Conservation (phyloP, 768 basidiomycete genomes). For the Tricholoma furcatifolium region DNA sequence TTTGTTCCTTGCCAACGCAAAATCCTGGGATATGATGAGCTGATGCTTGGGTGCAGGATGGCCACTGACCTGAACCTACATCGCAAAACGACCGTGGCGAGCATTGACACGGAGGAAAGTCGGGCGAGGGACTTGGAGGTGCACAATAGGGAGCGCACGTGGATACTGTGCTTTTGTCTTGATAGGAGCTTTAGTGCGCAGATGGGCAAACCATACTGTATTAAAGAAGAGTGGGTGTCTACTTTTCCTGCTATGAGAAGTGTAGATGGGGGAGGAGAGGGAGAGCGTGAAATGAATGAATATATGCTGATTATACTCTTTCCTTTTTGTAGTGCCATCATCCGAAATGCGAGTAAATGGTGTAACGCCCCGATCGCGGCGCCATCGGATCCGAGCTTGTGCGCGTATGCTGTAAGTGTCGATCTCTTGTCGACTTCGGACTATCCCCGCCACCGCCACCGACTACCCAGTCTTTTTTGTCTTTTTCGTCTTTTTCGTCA, state of each 20-base stretch:
- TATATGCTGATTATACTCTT: no score
- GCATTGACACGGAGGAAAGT: constrained; percentile 75
- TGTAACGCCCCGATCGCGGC: constrained; percentile 61
- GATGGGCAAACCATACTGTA: constrained; percentile 94
- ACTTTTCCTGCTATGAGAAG: no score
- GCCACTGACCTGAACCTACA: constrained; percentile 95
- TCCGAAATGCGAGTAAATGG: constrained; percentile 81
- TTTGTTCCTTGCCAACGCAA: neutral
- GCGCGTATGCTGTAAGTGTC: constrained; percentile 70
- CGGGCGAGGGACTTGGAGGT: constrained; percentile 79
- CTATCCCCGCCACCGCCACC: neutral
- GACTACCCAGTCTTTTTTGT: neutral
- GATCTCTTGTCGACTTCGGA: neutral
- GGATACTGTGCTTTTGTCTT: constrained; percentile 84
- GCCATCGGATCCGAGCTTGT: constrained; percentile 65
- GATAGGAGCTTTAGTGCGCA: constrained; percentile 92
- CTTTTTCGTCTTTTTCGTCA: neutral
- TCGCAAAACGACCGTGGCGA: constrained; percentile 68
- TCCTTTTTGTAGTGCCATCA: constrained; percentile 64
- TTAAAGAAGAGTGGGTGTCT: constrained; percentile 84
- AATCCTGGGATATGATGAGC: neutral
- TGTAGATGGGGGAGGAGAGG: no score
- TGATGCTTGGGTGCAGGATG: constrained; percentile 53
- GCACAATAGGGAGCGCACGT: constrained; percentile 92
- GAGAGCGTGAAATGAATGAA: no score